Evolutionary conservation across 106 monocot species (phyloP), one percentile per base, ranked within the genome.

Genomic region (Xerophyta viscosa): DNA sequence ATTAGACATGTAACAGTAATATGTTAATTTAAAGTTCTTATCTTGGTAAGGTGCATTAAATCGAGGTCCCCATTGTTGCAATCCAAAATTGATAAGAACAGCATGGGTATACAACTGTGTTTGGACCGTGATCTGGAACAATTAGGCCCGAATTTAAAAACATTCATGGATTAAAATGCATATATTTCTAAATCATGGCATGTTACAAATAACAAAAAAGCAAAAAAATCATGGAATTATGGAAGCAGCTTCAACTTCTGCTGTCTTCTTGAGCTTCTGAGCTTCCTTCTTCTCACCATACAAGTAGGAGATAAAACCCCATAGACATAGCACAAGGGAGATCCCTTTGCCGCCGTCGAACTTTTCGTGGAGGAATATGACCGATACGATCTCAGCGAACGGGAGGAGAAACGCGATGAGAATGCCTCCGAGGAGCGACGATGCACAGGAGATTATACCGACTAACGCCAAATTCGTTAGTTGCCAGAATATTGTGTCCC

Each of bases 301-400:
- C 29, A 77, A 52, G 44, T 84, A 84, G 0, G 83, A 84, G 1
- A 33, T 52, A 37, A 83, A 74, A 15, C 78, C 83, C 83, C 83
- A 84, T 11, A 84, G 36, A n/a, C 48, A 69, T 43, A 84, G 63
- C 13, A 27, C 63, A 0, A 71, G 48, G 1, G 83, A 58, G 18
- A 78, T 23, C 0, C 63, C 83, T 47, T 84, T 84, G 29, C 24
- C 29, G 29, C 74, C 66, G 22, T 37, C 39, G 30, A 84, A 78
- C 43, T 71, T 74, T 58, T 83, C 83, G 0, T 52, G 43, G 12
- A 75, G 46, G 47, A 70, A 61, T 27, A 80, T 57, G 50, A 75
- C 70, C 2, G 75, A 43, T 14, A 66, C 10, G 31, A 80, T 33
- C 61, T 71, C 70, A n/a, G 44, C 15, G 12, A 75, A 8, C 0